phyloP scores from a whole-genome alignment of 2,329 filamentous ascomycete genomes.

The Pseudogymnoascus sp. region DNA sequence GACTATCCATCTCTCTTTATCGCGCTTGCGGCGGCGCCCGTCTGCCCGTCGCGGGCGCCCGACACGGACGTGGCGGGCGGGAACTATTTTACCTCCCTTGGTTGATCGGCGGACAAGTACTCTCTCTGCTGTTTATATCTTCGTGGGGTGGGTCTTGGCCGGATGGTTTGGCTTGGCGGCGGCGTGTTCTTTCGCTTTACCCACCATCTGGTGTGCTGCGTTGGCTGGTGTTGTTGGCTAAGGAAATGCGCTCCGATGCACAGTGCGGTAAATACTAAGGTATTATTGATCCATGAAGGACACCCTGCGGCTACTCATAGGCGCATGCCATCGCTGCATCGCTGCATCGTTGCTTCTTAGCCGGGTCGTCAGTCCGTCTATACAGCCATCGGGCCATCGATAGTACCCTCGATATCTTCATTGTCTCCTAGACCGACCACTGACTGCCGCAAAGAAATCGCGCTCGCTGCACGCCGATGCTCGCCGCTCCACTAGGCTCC shows the following conservation, averaged over 20 bases:
- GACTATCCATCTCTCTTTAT: background rate
- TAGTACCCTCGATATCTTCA: background rate
- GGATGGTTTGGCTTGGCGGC: background rate
- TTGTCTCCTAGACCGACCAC: background rate
- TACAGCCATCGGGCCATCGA: background rate
- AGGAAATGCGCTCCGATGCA: background rate
- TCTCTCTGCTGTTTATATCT: background rate
- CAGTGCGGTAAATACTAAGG: too few species aligned
- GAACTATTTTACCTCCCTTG: background rate
- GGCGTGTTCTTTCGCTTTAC: background rate
- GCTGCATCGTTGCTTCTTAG: background rate
- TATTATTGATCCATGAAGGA: background rate
- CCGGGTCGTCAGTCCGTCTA: background rate
- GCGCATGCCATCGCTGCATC: background rate
- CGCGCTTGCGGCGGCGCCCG: background rate
- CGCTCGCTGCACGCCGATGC: background rate
- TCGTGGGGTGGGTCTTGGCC: background rate
- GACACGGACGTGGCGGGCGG: conserved; percentile 1
- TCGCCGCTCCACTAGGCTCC: background rate
- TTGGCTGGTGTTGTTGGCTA: background rate
- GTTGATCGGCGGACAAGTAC: background rate
- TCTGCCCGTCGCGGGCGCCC: background rate
- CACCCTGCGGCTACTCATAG: background rate
- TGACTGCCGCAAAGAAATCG: background rate
- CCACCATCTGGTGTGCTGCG: background rate